Base-by-base conservation (phyloP, 1,284 basidiomycete species). In the Termitomyces sp. region DNA sequence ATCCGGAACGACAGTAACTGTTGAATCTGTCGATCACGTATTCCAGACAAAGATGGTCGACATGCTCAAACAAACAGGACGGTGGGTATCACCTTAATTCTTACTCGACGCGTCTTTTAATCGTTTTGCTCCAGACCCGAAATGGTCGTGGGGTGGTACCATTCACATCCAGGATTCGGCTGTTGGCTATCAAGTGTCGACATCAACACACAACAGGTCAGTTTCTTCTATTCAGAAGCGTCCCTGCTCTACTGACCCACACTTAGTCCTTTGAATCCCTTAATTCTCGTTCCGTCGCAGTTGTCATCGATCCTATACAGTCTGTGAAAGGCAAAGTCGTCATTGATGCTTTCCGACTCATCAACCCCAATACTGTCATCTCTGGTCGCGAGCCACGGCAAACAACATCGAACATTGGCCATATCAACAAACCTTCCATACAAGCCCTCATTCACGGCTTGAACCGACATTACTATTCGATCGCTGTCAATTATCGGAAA, bases 101-200 rank as follows among this genome's bases (percentile, higher is more conserved):
- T 34, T 31, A 13, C 16, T 33, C 31, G n/a, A 49, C 52, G 35
- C 52, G 19, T 46, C 46, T 28, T 49, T 18, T n/a, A n/a, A 50
- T 38, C 40, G 57, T 39, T 16, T 39, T 38, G 37, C 51, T 26
- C n/a, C 64, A 95, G 95, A 62, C 93, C 96, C 45, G 97, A 99
- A 75, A 94, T 91, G 85, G 97, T 99, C 9, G 97, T 99, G 0
- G 97, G 97, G 7, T 99, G 97, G 97, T 99, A 99, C 69, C 97
- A 99, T 72, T 99, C 97, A 45, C 97, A 99, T 76, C 97, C 97
- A 50, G 97, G 97, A 28, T 99, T 99, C 69, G 97, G 97, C 5
- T 99, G 97, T 72, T 99, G 97, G 97, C 76, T 99, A 37, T 97
- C 93, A 46, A 95, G 93, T 62, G 97, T 99, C 37, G 97, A 99